Percentiles rank a stretch among this genome's conserved stretches.
Conservation (phyloP, 768 basidiomycete species). For the Pseudohyphozyma bogoriensis region DNA sequence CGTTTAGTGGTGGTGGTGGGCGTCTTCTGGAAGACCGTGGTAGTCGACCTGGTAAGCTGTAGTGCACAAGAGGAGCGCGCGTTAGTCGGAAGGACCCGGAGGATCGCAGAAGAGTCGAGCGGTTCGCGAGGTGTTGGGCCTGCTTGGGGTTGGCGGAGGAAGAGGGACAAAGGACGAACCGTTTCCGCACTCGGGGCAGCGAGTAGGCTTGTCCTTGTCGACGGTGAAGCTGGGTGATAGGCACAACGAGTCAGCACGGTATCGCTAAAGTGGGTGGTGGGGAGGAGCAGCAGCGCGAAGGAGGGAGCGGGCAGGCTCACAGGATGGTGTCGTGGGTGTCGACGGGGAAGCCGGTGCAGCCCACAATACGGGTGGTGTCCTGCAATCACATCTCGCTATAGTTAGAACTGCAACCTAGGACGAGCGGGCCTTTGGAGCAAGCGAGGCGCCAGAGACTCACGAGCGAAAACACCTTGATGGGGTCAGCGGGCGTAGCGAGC, state of each 20-base stretch:
- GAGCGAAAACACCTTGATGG: slow-evolving; percentile 74
- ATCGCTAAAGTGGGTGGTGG: too few species aligned
- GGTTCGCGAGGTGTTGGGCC: too few species aligned
- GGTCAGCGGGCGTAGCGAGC: slow-evolving; percentile 76
- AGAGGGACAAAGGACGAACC: not conserved
- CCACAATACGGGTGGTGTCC: slow-evolving; percentile 57
- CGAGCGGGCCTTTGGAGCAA: not conserved
- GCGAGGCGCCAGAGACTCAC: slow-evolving; percentile 46
- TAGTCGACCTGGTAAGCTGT: slow-evolving; percentile 66
- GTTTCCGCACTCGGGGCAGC: slow-evolving; percentile 89
- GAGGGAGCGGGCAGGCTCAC: too few species aligned
- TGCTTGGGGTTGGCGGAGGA: not conserved
- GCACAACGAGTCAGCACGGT: too few species aligned
- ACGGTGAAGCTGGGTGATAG: too few species aligned
- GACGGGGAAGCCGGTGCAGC: slow-evolving; percentile 88
- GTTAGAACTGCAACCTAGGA: not conserved
- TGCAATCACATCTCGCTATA: too few species aligned
- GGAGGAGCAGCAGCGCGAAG: not conserved
- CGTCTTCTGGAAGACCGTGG: slow-evolving; percentile 48
- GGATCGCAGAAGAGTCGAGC: not conserved
- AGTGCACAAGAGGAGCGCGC: not conserved
- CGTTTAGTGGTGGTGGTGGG: slow-evolving; percentile 43
- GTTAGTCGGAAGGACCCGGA: not conserved
- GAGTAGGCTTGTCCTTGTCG: slow-evolving; percentile 46
- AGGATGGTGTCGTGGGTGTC: slow-evolving; percentile 81